Evolutionary conservation across 2,329 filamentous ascomycete species (phyloP).

Genomic region (Trichoderma sp.): DNA sequence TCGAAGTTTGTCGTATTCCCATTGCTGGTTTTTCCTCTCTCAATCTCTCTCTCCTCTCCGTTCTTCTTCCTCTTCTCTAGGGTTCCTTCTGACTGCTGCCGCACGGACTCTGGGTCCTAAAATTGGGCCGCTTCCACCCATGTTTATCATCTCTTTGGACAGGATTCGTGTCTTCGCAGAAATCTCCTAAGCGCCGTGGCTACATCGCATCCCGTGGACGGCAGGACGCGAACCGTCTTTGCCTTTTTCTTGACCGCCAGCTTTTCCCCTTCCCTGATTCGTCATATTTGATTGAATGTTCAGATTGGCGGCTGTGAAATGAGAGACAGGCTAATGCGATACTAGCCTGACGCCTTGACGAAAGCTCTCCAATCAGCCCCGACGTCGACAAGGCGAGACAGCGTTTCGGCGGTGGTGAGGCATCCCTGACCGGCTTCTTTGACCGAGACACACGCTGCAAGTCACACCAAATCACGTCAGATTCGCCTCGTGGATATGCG

Average conservation of each 20-base stretch:
- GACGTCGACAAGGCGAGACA: background rate
- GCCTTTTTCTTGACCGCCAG: slow-evolving; percentile 9
- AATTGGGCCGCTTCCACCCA: slow-evolving; percentile 7
- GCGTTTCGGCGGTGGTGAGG: background rate
- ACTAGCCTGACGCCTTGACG: background rate
- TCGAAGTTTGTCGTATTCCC: background rate
- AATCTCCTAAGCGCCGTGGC: slow-evolving; percentile 4
- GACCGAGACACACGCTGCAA: background rate
- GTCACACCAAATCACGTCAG: slow-evolving; percentile 14
- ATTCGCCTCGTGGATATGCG: slow-evolving; percentile 2
- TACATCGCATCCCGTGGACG: background rate
- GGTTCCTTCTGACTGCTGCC: background rate
- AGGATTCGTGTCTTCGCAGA: slow-evolving; percentile 5
- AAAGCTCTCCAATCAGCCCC: background rate
- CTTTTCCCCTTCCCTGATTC: background rate
- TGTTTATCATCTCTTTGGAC: background rate
- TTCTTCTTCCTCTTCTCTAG: background rate
- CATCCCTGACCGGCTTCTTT: slow-evolving; percentile 1
- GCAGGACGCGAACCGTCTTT: background rate
- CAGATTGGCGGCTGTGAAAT: background rate
- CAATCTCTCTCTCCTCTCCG: background rate
- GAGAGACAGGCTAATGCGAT: slow-evolving; percentile 12
- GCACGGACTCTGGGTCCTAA: slow-evolving; percentile 16
- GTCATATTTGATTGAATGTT: background rate
- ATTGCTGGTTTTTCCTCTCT: background rate